Conservation (phyloP, 2,329 filamentous ascomycete species). For the Calycina herbarum region DNA sequence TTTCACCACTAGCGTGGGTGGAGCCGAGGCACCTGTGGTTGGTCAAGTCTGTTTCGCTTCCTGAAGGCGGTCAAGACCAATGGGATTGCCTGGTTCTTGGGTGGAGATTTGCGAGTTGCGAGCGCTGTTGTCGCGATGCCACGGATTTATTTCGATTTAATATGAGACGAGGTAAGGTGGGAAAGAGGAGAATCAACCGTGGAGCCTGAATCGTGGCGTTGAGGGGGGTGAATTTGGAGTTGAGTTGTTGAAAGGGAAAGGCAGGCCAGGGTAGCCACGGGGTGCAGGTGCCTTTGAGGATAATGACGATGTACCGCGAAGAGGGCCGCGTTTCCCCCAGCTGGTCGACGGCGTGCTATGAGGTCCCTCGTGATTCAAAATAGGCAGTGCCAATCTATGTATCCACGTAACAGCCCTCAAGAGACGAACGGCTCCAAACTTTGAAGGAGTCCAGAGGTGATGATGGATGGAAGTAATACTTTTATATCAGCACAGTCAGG, state of each 20-base stretch:
- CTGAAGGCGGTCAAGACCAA: slow-evolving; percentile 8
- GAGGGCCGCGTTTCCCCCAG: neutral
- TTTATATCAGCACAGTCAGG: slow-evolving; percentile 5
- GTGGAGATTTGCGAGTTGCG: slow-evolving; percentile 6
- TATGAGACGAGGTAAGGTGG: neutral
- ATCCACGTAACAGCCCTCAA: neutral
- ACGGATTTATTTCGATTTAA: neutral
- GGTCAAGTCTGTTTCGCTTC: neutral
- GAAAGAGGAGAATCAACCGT: slow-evolving; percentile 12
- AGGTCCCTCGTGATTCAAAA: neutral
- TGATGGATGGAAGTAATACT: neutral
- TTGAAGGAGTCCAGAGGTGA: neutral
- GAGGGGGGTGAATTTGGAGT: neutral
- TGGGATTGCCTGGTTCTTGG: slow-evolving; percentile 1
- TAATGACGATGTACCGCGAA: neutral
- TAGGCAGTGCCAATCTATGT: neutral
- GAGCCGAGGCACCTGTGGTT: slow-evolving; percentile 5
- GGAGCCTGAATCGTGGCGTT: slow-evolving; percentile 13
- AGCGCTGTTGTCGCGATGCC: neutral
- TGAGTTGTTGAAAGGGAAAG: too few relatives aligned
- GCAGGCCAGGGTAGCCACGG: too few relatives aligned
- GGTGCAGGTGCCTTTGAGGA: neutral
- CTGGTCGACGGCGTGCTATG: neutral
- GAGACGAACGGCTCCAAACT: neutral
- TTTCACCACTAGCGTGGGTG: slow-evolving; percentile 1